Base-by-base conservation (phyloP, 257 asterid species). In the Fraxinus excelsior region DNA sequence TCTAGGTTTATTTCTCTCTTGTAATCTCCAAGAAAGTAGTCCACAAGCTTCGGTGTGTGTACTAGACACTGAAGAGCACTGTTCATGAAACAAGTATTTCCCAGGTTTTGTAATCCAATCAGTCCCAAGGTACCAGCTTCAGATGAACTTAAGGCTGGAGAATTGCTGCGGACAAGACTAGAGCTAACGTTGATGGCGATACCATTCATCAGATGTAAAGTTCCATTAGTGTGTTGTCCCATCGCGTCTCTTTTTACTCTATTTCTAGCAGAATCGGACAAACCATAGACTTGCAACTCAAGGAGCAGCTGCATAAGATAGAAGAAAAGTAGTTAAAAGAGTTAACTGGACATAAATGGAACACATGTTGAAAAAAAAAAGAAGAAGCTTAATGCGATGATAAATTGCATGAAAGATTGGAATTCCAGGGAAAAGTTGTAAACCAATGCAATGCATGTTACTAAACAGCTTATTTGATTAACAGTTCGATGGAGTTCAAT, bases 71-170 rank as follows among this genome's bases (percentile, higher is more conserved):
- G 99, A 76, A 96, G 85, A 82, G 96, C 85, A 79, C 97, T 96
- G 85, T 96, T 96, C 98, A 96, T 93, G 87, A 95, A 95, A 86
- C 98, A 95, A 73, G 98, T 95, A 82, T 95, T 95, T 72, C 99
- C 99, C 78, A 96, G 91, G 76, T 96, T 96, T 74, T 96, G 98
- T 79, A 93, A 80, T 79, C 98, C 97, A 78, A 97, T 91, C 81
- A 91, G 86, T 75, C 98, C 98, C 88, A 96, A 81, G 56, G 88
- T 82, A 76, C 99, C 98, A 83, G 90, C 88, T 90, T 93, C 99
- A 75, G 77, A 83, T 75, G 90, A 85, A 78, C 79, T 87, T 66
- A 87, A 78, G 70, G 83, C 82, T 71, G 81, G 66, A 40, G 94
- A 90, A 82, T 68, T 84, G 87, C 85, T 87, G 72, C 90, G 81